phyloP scores from a whole-genome alignment of 208 protist genomes.

The Leishmania aethiopica region DNA sequence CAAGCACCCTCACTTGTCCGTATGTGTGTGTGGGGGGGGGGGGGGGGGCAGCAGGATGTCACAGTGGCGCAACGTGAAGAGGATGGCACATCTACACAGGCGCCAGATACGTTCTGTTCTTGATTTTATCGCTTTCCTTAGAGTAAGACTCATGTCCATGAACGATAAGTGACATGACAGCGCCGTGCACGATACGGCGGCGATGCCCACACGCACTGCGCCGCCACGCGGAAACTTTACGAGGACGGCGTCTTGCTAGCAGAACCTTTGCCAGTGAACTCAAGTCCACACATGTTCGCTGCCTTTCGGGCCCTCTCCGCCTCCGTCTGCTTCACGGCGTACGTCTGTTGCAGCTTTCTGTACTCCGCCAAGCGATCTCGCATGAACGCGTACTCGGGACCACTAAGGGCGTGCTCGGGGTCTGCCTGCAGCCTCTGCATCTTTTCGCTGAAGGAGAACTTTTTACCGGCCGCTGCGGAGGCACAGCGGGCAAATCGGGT shows the following conservation, averaged over 20 bases:
- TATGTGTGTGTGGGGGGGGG: neutral
- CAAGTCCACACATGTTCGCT: constrained; percentile 80
- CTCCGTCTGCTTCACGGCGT: constrained; percentile 87
- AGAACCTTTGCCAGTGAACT: constrained; percentile 74
- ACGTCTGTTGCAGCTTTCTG: constrained; percentile 64
- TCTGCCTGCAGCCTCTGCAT: constrained; percentile 33
- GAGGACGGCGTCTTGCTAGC: constrained; percentile 17
- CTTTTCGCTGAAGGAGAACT: constrained; percentile 32
- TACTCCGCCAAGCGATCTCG: constrained; percentile 68
- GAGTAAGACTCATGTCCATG: neutral
- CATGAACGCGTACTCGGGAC: constrained; percentile 69
- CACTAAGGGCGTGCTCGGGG: constrained; percentile 35
- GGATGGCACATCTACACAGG: neutral
- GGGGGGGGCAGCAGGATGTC: neutral
- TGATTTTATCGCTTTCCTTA: neutral
- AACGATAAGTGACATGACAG: neutral
- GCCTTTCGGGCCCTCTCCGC: constrained; percentile 77
- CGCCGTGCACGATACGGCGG: neutral
- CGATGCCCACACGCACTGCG: neutral
- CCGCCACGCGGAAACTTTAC: neutral
- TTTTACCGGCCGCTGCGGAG: constrained; percentile 12
- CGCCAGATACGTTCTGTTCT: neutral
- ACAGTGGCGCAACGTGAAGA: neutral
- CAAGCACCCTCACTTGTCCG: neutral
- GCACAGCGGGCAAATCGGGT: constrained; percentile 13